Base-by-base conservation (phyloP, 805 yeast genomes). In the Sungouiozyma ichnusensis region DNA sequence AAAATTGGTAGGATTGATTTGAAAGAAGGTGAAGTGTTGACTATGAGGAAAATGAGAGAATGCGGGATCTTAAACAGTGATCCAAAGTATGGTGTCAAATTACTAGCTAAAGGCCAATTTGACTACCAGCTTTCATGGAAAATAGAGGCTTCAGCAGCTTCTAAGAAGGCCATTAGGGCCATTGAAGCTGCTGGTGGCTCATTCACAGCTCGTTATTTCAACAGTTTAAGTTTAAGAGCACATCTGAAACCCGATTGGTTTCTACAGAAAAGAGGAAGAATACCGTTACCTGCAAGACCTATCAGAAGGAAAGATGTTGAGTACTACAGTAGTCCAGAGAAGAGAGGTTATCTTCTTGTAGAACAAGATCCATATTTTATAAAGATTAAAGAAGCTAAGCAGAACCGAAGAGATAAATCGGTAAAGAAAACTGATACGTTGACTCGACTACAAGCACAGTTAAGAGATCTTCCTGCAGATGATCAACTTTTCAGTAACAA, bases 241-340 rank as follows among this genome's bases (percentile, higher is more conserved):
- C 92, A 86, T 54, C 68, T 85, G 33, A 64, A 79, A 37, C 97
- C 97, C 9, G 73, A 76, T 37, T 70, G 79, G 62, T 82, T 79
- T 52, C 60, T 83, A 38, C 62, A 69, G 48, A 81, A 73, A 53
- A 79, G 77, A 56, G 95, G 94, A 15, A 77, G 86, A 49, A 61
- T 88, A 14, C 97, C 97, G 36, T 60, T 85, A 49, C 79, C 76
- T 40, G 87, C 97, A 1, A 77, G 87, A 62, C 98, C 98, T 13
- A 81, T 81, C 7, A 78, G 76, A 52, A 77, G 84, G 64, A 81
- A 85, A 63, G 86, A 82, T 55, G 79, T 90, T 43, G 77, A 76
- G 44, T 85, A 71, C 63, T 90, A 92, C 66, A 76, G 86, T 38
- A 73, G 77, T 58, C 72, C 73, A 2, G 77, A 69, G 32, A 77